Base-by-base conservation (phyloP, 148 eudicot genomes). In the Chenopodium formosanum region DNA sequence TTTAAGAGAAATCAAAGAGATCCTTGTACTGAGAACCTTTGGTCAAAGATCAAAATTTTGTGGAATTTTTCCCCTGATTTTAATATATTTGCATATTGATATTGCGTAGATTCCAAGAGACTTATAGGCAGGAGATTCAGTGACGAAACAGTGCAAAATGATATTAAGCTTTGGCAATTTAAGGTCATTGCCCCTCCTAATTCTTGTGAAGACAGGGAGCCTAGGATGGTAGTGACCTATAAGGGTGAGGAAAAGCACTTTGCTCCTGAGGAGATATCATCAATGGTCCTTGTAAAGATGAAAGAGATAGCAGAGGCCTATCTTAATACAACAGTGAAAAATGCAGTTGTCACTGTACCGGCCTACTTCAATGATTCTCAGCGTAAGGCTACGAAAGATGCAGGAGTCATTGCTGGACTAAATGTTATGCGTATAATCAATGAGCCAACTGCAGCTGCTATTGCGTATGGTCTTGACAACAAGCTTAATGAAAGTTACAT, bases 361-460 rank as follows among this genome's bases (percentile, higher is more conserved):
- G 85, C 87, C 2, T 82, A 85, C 77, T 82, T 85, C 83, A 82
- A 79, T 70, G 74, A 85, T 19, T 85, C 78, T 2, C 87, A 85
- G 73, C 80, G 87, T 17, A 85, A 85, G 32, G 82, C 87, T 19
- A 78, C 85, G 2, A 83, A 83, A 31, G 82, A 83, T 78, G 82
- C 81, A 1, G 85, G 82, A 17, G 5, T 31, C n/a, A 78, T 83
- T 78, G 85, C 85, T 34, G 85, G 85, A 48, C 78, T 82, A 9
- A 82, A 82, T 82, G 81, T 82, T 0, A 71, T 78, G 73, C 84
- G 84, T 11, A 82, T 82, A 11, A 63, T 82, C 58, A 78, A 82
- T 7, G 84, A 82, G 78, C 84, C 84, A 14, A 82, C 84, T 29
- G 84, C 84, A 48, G 84, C 81, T 7, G 84, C 84, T n/a, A 82